Conservation (phyloP, 2,329 filamentous ascomycete species). For the Coleophoma cylindrospora region DNA sequence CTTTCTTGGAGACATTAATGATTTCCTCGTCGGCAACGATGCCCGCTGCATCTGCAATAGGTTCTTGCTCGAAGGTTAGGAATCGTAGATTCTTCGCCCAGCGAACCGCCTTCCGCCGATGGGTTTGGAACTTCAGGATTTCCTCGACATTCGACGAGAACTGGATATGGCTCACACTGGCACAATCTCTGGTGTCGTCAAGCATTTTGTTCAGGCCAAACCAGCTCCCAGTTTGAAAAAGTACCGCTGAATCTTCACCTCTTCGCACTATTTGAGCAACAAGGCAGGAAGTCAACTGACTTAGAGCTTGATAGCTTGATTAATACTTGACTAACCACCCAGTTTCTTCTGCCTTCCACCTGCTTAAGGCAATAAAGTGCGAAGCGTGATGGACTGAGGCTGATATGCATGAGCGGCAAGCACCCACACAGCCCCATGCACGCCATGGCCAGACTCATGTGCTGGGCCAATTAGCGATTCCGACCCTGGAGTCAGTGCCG, state of each 20-base stretch:
- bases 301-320: neutral
- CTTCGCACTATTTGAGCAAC: neutral
- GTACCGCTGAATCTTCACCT: neutral
- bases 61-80: neutral
- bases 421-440: neutral
- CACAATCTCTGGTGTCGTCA: neutral
- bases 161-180: neutral
- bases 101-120: neutral
- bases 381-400: too few species aligned
- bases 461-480: neutral
- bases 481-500: neutral
- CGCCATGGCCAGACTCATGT: neutral
- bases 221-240: neutral
- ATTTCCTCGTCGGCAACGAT: neutral
- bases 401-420: neutral
- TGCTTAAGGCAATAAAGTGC: too few species aligned
- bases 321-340: too few species aligned
- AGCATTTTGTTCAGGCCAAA: neutral
- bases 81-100: neutral
- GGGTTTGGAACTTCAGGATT: neutral
- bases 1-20: neutral
- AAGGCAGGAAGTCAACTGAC: neutral
- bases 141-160: neutral
- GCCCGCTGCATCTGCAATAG: neutral
- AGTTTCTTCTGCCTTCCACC: too few species aligned